Evolutionary conservation across 352 stramenopile species (phyloP), one percentile per base, ranked within the genome.

Genomic region (Pythium diclinum): DNA sequence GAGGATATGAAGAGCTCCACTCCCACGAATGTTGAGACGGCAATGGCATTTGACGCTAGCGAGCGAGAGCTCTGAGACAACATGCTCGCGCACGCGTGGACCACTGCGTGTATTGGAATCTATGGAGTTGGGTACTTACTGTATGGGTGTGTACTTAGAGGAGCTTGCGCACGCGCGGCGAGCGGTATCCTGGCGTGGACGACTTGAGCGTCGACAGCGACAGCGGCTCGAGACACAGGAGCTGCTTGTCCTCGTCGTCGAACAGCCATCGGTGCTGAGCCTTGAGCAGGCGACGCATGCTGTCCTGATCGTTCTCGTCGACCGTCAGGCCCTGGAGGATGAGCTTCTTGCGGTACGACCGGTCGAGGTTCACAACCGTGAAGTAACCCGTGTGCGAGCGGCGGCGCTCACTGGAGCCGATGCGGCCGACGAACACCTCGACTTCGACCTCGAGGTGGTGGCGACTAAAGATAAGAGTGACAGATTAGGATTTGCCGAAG

Each of bases 331-430:
- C 79, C 19, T 76, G 81, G 11, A 71, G 59, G 51, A 90, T 90
- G 53, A 74, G 77, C 67, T 87, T 85, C 44, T 68, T 75, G 63
- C 76, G 76, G 53, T 87, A 78, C 25, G 76, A 78, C 6, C 71
- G 73, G 59, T 90, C 81, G 30, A 90, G 53, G 60, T 88, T 90
- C 48, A 83, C 67, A 8, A 88, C 79, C 30, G 79, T 90, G 68
- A 90, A 90, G 68, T 86, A 85, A 64, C 80, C 81, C 23, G 79
- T 87, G 68, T 90, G 81, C 3, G 81, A 90, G 61, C 74, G 81
- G 42, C 77, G 77, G 6, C 73, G 75, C 47, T 78, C 71, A 17
- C 63, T 68, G 6, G 73, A 82, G 49, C 74, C 74, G 14, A 85
- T 85, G 30, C 72, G 77, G 32, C 72, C 77, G 6, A 90, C 76